These are phyloP conservation scores for Rhododendron vialii DNA, from an alignment of 148 eudicot species.

Conservation along the genomic window DNA sequence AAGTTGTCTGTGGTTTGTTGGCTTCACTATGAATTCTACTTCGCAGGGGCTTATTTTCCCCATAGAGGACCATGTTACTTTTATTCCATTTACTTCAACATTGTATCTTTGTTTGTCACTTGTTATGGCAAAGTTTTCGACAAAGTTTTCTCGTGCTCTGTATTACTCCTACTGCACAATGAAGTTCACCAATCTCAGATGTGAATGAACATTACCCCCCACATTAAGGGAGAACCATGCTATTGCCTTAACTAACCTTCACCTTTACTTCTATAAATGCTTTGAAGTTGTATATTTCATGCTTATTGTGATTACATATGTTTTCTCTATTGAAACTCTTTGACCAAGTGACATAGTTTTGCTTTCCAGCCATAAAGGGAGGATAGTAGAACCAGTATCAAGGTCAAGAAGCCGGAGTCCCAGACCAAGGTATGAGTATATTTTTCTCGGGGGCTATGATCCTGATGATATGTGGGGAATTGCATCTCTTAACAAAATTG, in stretches of 20 bases:
- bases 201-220: neutral
- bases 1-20: neutral
- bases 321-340: neutral
- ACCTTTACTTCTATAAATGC: neutral
- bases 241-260: neutral
- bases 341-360: slow-evolving; percentile 7
- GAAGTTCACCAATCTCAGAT: neutral
- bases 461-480: neutral
- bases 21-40: neutral
- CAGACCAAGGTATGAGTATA: slow-evolving; percentile 46
- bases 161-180: neutral
- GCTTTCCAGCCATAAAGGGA: slow-evolving; percentile 48
- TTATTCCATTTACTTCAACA: neutral
- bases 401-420: slow-evolving; percentile 61
- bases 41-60: neutral
- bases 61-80: neutral
- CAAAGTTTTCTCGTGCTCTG: neutral
- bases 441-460: neutral
- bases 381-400: slow-evolving; percentile 37
- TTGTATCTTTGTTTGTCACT: neutral
- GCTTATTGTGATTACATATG: neutral
- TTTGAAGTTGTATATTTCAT: neutral
- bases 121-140: neutral
- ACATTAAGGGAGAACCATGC: neutral
- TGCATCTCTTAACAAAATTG: neutral